Evolutionary conservation across 805 yeast species (phyloP).

Genomic region (Cyberlindnera mrakii): DNA sequence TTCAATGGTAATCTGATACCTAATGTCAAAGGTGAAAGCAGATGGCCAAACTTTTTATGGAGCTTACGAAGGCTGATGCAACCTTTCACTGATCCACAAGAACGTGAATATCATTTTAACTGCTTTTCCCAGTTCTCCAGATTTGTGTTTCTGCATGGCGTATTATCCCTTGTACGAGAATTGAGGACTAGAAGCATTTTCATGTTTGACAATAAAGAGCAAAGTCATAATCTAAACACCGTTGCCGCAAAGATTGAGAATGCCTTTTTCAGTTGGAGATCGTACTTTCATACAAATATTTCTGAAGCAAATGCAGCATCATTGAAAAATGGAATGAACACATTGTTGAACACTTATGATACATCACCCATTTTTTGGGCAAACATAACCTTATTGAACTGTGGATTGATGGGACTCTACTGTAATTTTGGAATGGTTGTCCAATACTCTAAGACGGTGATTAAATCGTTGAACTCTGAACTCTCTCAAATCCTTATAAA

Average conservation of each 20-base stretch:
- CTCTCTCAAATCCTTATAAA: constrained; percentile 1
- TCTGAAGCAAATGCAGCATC: constrained; percentile 16
- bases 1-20: constrained; percentile 18
- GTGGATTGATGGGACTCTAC: constrained; percentile 24
- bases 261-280: constrained; percentile 29
- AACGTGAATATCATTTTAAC: constrained; percentile 27
- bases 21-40: constrained; percentile 24
- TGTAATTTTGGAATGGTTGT: constrained; percentile 21
- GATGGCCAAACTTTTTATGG: constrained; percentile 34
- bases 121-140: constrained; percentile 32
- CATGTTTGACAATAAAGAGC: constrained; percentile 18
- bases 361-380: constrained; percentile 30
- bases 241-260: constrained; percentile 26
- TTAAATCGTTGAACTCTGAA: constrained; percentile 2
- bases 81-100: constrained; percentile 24
- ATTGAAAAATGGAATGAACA: constrained; percentile 1
- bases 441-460: constrained; percentile 9
- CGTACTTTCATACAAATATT: constrained; percentile 30
- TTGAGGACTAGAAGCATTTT: constrained; percentile 21
- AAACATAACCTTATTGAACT: constrained; percentile 23
- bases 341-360: constrained; percentile 26
- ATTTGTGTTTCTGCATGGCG: constrained; percentile 29
- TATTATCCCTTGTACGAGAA: constrained; percentile 24
- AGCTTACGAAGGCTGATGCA: constrained; percentile 28
- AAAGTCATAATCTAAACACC: constrained; percentile 15